phyloP scores from a whole-genome alignment of 129 eudicot species.

The Artemisia tridentata region DNA sequence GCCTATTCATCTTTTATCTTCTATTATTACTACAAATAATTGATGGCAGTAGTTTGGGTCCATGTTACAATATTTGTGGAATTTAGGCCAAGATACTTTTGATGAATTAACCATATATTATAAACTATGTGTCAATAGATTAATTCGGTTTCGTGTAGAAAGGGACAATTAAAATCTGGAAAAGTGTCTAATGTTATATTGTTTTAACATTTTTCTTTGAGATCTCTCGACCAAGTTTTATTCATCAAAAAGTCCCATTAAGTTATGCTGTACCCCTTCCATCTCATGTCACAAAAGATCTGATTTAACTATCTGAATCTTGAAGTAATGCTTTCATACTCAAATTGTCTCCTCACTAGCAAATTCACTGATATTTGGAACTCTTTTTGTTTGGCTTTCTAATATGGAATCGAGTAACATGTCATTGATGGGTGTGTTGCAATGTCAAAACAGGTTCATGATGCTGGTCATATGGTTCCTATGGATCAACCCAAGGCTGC shows the following conservation, averaged over 20 bases:
- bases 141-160: not conserved
- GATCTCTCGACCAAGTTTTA: too few relatives aligned
- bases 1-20: not conserved
- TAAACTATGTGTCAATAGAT: not conserved
- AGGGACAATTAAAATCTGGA: not conserved
- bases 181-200: not conserved
- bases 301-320: not conserved
- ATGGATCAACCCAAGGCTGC: conserved; percentile 74
- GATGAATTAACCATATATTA: not conserved
- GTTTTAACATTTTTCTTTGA: too few relatives aligned
- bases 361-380: not conserved
- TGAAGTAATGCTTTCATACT: too few relatives aligned
- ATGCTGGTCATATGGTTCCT: conserved; percentile 78
- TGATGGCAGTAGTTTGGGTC: not conserved
- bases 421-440: not conserved
- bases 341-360: too few relatives aligned
- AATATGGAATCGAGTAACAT: not conserved
- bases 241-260: not conserved
- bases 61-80: not conserved
- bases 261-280: not conserved
- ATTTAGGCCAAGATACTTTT: not conserved
- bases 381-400: not conserved
- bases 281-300: not conserved
- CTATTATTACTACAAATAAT: not conserved
- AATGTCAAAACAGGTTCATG: conserved; percentile 26